A percentile compares a stretch with the other conserved stretches of the same genome.
phyloP scores from a whole-genome alignment of 495 filamentous ascomycete genomes.

The Tuber calosporum region DNA sequence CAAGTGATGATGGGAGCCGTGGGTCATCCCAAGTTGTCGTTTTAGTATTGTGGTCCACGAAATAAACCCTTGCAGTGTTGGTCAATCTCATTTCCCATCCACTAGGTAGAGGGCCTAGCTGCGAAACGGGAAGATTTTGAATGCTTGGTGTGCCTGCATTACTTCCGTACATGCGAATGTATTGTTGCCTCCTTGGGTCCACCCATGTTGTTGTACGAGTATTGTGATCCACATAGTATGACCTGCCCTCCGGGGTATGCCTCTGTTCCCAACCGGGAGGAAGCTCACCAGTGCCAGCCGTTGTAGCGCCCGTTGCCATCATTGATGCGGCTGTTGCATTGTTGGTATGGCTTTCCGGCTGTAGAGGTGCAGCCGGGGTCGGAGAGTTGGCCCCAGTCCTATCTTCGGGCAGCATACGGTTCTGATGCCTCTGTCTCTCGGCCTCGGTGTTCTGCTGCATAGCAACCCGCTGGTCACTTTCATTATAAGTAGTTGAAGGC shows the following conservation, averaged over 20 bases:
- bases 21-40: constrained; percentile 99
- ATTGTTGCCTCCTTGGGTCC: constrained; percentile 95
- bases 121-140: constrained; percentile 95
- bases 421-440: constrained; percentile 87
- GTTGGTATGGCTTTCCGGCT: constrained; percentile 49
- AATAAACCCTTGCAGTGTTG: constrained; percentile 95
- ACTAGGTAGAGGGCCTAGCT: constrained; percentile 90
- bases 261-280: constrained; percentile 94
- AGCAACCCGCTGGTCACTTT: constrained; percentile 66
- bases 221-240: constrained; percentile 99
- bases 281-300: constrained; percentile 87
- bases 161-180: constrained; percentile 93
- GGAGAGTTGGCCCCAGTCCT: constrained; percentile 91
- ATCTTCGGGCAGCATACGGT: constrained; percentile 91
- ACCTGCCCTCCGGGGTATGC: constrained; percentile 84
- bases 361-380: constrained; percentile 60
- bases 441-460: constrained; percentile 82
- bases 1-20: constrained; percentile 84
- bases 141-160: constrained; percentile 59
- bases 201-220: constrained; percentile 98
- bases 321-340: constrained; percentile 63
- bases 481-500: constrained; percentile 72
- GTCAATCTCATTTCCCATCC: constrained; percentile 99
- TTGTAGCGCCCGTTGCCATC: constrained; percentile 92
- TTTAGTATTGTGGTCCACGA: constrained; percentile 99